Base-by-base conservation (phyloP, 768 basidiomycete genomes). In the Boletus coccyginus region DNA sequence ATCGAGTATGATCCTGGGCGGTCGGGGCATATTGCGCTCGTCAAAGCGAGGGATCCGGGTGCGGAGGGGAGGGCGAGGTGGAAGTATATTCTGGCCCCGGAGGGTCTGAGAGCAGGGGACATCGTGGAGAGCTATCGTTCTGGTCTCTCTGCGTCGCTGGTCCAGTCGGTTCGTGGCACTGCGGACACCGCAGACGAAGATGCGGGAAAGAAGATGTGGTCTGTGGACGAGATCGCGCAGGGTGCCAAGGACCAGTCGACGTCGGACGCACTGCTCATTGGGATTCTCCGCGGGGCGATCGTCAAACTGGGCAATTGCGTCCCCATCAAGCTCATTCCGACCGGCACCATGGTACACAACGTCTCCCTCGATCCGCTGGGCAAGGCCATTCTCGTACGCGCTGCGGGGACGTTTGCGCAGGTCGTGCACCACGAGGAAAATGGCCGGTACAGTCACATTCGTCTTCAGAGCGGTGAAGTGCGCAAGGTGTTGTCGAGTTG, bases 1-100 rank as follows among this genome's bases (percentile, higher is more conserved):
- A 92, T 99, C 62, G 97, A 98, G 75, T 99, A 96, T 67, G 97
- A 98, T 76, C 97, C 97, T 0, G 90, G 90, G 5, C 81, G 97
- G 43, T 90, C 87, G 36, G 93, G 92, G 8, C 97, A 99, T 70
- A 96, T 99, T 66, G 96, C 97, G 3, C 81, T 99, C 57, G 68
- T 98, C 66, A 80, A 79, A 67, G 87, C 83, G 66, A 77, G 86
- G 48, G 77, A 85, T 61, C 70, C 78, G 5, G 69, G 68, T 10
- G 78, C 81, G 33, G 76, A 80, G 57, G 88, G 83, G 1, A 70
- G 55, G 57, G 76, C 80, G 57, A 80, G 76, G 63, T 96, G 89
- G 86, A 89, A 85, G 66, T 99, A 99, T 69, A 94, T 99, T 66
- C 75, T 98, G 44, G 94, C 97, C 3, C 87, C 91, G 8, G 93